These are phyloP conservation scores for Rhizoclosmatium globosum DNA, from an alignment of 192 early-diverging fungal genomes.

Conservation along the genomic window DNA sequence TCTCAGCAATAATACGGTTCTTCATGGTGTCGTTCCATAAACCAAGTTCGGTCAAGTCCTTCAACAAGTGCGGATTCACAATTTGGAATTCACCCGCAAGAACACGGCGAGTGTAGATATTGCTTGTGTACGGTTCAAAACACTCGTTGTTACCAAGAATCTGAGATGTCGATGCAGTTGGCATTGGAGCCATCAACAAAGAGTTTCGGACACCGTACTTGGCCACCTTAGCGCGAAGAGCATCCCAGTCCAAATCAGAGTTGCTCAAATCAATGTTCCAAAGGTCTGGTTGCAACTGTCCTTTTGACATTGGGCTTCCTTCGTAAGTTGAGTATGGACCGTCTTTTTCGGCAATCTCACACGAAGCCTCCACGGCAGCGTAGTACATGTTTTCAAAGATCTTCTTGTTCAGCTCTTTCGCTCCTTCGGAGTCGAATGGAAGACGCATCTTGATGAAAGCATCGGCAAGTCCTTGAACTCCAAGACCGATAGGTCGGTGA, in stretches of 20 bases:
- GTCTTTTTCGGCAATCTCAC: slow-evolving; percentile 81
- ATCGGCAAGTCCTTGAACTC: slow-evolving; percentile 98
- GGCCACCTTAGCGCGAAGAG: slow-evolving; percentile 78
- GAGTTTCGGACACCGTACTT: slow-evolving; percentile 92
- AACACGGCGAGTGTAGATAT: slow-evolving; percentile 96
- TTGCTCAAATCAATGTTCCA: slow-evolving; percentile 76
- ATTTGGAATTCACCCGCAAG: slow-evolving; percentile 98
- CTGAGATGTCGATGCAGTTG: slow-evolving; percentile 96
- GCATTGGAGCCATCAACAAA: slow-evolving; percentile 96
- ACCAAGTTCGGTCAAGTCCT: slow-evolving; percentile 91
- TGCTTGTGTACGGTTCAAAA: slow-evolving; percentile 83
- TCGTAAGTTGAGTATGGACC: slow-evolving; percentile 90
- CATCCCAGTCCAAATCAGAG: slow-evolving; percentile 88
- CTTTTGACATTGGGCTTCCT: slow-evolving; percentile 90
- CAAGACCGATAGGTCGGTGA: slow-evolving; percentile 97
- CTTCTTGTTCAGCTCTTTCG: slow-evolving; percentile 80
- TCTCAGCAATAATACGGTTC: slow-evolving; percentile 92
- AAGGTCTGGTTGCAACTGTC: slow-evolving; percentile 92
- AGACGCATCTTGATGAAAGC: slow-evolving; percentile 94
- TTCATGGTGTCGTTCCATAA: slow-evolving; percentile 96
- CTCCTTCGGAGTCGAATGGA: slow-evolving; percentile 91
- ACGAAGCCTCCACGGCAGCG: slow-evolving; percentile 89
- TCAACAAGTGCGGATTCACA: slow-evolving; percentile 95
- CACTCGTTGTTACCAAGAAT: slow-evolving; percentile 99
- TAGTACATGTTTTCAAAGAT: slow-evolving; percentile 99